Evolutionary conservation across 352 stramenopile genomes (phyloP).

Genomic region (Globisporangium recalcitrans): DNA sequence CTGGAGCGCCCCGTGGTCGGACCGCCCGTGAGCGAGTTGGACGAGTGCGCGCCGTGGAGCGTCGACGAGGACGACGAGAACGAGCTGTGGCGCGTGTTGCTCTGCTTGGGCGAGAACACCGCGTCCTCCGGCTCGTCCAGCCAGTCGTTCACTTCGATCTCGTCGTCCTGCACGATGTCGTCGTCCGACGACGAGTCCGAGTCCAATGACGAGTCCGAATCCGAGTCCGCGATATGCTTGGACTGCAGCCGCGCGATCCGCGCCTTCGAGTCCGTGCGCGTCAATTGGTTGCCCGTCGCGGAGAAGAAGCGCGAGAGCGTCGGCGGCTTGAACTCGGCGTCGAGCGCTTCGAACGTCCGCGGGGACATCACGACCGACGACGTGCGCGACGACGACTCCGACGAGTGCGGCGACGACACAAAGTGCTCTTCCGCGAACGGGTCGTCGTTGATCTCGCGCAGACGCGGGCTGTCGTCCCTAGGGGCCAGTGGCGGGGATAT

Average conservation of each 20-base stretch:
- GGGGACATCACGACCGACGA: slow-evolving; percentile 21
- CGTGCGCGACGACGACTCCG: slow-evolving; percentile 15
- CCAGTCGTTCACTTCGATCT: slow-evolving; percentile 67
- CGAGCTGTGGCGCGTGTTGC: slow-evolving; percentile 33
- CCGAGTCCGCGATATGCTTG: slow-evolving; percentile 29
- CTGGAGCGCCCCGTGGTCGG: slow-evolving; percentile 28
- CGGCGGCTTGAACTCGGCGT: slow-evolving; percentile 20
- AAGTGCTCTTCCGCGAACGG: slow-evolving; percentile 15
- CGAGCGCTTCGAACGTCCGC: slow-evolving; percentile 18
- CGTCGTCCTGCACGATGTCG: slow-evolving; percentile 37
- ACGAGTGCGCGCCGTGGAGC: slow-evolving; percentile 27
- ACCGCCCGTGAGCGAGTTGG: slow-evolving; percentile 28
- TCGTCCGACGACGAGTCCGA: slow-evolving; percentile 28
- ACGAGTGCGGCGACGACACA: slow-evolving; percentile 14
- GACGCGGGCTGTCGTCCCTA: neutral
- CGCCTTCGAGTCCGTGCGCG: slow-evolving; percentile 19
- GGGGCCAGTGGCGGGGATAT: neutral
- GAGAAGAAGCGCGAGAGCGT: slow-evolving; percentile 20
- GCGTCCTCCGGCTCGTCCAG: slow-evolving; percentile 67
- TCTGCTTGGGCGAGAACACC: slow-evolving; percentile 42
- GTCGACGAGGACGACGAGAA: slow-evolving; percentile 50
- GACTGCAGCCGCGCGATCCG: slow-evolving; percentile 16
- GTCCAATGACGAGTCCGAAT: slow-evolving; percentile 28
- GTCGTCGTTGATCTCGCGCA: slow-evolving; percentile 8
- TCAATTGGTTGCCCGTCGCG: slow-evolving; percentile 4